Base-by-base conservation (phyloP, 306 rosid species). In the Calophaca sinica region DNA sequence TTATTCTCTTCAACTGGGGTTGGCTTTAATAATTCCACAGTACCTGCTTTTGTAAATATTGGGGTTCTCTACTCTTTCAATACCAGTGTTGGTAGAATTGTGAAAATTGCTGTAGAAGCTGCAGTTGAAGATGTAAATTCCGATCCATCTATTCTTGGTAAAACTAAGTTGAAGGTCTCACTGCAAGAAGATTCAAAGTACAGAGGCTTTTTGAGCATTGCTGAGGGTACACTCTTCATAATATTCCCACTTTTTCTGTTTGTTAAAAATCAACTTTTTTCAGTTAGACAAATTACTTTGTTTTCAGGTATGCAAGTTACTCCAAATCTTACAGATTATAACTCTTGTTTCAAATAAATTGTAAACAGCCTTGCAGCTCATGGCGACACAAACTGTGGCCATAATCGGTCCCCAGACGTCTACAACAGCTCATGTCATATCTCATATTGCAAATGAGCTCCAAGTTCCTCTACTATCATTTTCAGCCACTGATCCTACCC, bases 371-470 rank as follows among this genome's bases (percentile, higher is more conserved):
- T 88, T 94, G 84, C 78, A 64, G 78, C 93, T 94, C 87, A 94
- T 94, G 99, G 86, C 87, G 70, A 78, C 52, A 10, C 88, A 86
- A 31, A 92, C 97, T 5, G 87, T 92, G 78, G 99, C 99, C 60
- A 89, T 94, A 82, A 90, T 94, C 35, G 99, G 99, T 14, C 99
- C 99, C 2, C 99, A 87, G 77, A 82, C 83, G 11, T 92, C 96
- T 48, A 87, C 83, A 68, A 87, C 91, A 7, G 99, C 99, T 76
- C 99, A 94, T 87, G 84, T 86, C 49, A 83, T 94, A 87, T 81
- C 96, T 63, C 96, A 90, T 64, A 88, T 94, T 68, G 99, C 99
- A 12, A 89, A 89, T 3, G 97, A 94, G 87, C 96, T 94, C 70
- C 89, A 85, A 35, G 92, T 89, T 68, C 99, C 99, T 45, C 78